Conservation (phyloP, 73 alveolate species). For the Breviolum minutum region DNA sequence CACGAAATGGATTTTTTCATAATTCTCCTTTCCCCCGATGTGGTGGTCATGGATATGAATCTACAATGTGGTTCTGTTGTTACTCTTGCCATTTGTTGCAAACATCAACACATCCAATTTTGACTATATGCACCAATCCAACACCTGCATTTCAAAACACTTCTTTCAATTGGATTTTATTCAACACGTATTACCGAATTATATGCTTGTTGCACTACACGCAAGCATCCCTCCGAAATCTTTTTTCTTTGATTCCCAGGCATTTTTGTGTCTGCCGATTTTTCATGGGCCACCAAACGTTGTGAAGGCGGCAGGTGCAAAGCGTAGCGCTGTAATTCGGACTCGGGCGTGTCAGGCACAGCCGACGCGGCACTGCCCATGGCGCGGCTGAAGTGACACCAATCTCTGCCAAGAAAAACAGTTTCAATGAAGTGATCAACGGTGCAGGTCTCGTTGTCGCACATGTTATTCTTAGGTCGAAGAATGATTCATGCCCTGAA, state of each 20-base stretch:
- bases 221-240: not conserved
- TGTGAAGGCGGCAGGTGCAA: not conserved
- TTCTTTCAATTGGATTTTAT: not conserved
- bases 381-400: not conserved
- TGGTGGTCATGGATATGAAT: too few species aligned
- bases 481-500: too few species aligned
- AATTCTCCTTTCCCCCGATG: too few species aligned
- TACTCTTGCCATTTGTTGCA: too few species aligned
- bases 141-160: not conserved
- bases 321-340: constrained; percentile 29
- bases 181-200: not conserved
- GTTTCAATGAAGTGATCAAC: too few species aligned
- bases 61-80: too few species aligned
- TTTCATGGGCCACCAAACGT: not conserved
- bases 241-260: not conserved
- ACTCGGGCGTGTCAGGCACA: not conserved
- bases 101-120: not conserved
- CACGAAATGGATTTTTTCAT: too few species aligned
- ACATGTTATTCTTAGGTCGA: too few species aligned
- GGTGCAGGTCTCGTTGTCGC: too few species aligned
- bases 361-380: constrained; percentile 57
- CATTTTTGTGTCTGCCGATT: not conserved
- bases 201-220: not conserved
- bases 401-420: too few species aligned
- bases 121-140: too few species aligned